Base-by-base conservation (phyloP, 2,329 filamentous ascomycete genomes). In the Fusarium bactridioides region DNA sequence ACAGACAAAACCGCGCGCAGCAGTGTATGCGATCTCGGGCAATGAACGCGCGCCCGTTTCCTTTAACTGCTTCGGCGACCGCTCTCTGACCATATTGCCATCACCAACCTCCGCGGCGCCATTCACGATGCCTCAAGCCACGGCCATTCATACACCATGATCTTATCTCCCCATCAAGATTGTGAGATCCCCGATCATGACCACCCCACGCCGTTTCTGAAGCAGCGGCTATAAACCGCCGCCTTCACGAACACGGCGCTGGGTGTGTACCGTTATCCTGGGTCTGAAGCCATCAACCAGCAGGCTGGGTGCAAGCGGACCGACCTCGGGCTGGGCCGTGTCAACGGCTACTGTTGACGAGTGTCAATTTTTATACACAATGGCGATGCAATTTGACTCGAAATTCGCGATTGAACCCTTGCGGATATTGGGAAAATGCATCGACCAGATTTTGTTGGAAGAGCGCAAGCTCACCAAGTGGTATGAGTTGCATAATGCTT, bases 341-440 rank as follows among this genome's bases (percentile, higher is more conserved):
- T 79, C 76, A 4, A 57, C 76, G 18, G 72, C 79, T 10, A 64
- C 83, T 12, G 69, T 79, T 76, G 16, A 80, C 79, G 5, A 60
- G 80, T 31, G 45, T 68, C 18, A 58, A 63, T 41, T 10, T 47
- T 61, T 4, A 48, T 57, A 50, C 41, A 69, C 45, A 55, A 75
- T n/a, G 4, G 7, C 15, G 10, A 16, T 27, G 23, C 13, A n/a
- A 5, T 13, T 29, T 29, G 27, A 31, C 29, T 31, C 29, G 45
- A 9, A 13, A 29, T 25, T 37, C 23, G 18, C 23, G 23, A 35
- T 16, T 37, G 23, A 21, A 18, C 2, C 15, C 23, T 8, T n/a
- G 23, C 10, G 10, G 3, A 21, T 7, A 19, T 11, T 5, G 33
- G 3, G 33, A 10, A 18, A 10, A 10, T 35, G 44, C 45, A 45